Percentiles rank a stretch among this genome's conserved stretches.
Evolutionary conservation across 257 asterid species (phyloP).

Genomic region (Fraxinus cuspidata): DNA sequence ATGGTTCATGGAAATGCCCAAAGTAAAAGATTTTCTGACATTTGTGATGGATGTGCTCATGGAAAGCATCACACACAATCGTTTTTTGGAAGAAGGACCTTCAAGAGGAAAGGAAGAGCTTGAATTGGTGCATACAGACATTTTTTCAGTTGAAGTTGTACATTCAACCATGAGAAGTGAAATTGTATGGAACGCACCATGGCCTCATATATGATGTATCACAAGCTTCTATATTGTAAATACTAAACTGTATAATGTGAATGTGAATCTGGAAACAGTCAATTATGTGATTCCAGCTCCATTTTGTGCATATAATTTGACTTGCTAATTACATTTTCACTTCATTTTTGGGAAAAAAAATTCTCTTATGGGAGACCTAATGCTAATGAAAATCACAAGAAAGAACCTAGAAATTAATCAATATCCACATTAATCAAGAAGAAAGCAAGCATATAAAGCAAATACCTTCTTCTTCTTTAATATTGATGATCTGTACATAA

Average conservation of each 20-base stretch:
- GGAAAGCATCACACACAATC: not conserved
- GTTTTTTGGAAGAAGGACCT: not conserved
- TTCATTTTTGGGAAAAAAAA: no score
- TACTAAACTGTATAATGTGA: not conserved
- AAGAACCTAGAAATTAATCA: not conserved
- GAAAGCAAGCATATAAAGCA: not conserved
- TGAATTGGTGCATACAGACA: not conserved
- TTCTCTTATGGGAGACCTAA: not conserved
- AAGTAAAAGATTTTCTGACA: not conserved
- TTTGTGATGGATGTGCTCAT: not conserved
- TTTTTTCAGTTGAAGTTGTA: no score
- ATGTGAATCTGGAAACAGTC: not conserved
- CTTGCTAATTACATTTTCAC: no score
- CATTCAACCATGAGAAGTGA: not conserved
- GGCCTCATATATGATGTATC: not conserved
- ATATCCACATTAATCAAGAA: not conserved
- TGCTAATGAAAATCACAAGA: not conserved
- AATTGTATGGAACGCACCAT: not conserved
- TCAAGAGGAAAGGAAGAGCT: not conserved
- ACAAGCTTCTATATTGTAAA: not conserved
- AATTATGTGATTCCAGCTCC: not conserved
- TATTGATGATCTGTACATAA: slow-evolving; percentile 1
- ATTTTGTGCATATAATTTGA: not conserved
- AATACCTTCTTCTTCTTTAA: not conserved
- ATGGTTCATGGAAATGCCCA: not conserved